phyloP scores from a whole-genome alignment of 805 yeast genomes.

The Starmerella asiatica region DNA sequence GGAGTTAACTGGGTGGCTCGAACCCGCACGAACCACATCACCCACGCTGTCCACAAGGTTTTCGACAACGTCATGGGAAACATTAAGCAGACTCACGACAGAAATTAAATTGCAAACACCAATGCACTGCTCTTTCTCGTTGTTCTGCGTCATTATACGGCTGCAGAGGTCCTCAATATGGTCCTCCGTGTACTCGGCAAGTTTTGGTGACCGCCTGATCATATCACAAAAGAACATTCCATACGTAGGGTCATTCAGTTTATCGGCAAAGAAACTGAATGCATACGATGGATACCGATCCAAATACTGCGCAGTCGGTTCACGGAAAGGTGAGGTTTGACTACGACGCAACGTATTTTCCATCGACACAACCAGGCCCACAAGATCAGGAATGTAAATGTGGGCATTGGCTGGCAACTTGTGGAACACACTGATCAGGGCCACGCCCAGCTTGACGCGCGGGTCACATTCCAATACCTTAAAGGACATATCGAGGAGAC shows the following conservation, averaged over 20 bases:
- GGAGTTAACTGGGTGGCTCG: slow-evolving; percentile 38
- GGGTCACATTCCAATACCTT: slow-evolving; percentile 69
- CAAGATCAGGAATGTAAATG: slow-evolving; percentile 77
- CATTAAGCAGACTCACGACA: slow-evolving; percentile 3
- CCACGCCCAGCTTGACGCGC: slow-evolving; percentile 75
- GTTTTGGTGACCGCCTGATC: slow-evolving; percentile 37
- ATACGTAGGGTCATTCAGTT: slow-evolving; percentile 47
- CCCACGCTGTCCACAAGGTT: slow-evolving; percentile 30
- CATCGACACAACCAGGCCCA: slow-evolving; percentile 58
- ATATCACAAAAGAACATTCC: slow-evolving; percentile 60
- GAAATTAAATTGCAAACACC: slow-evolving; percentile 62
- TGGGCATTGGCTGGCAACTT: slow-evolving; percentile 83
- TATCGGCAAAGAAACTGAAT: slow-evolving; percentile 51
- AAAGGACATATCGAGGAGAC: slow-evolving; percentile 60
- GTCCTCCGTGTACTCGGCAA: slow-evolving; percentile 43
- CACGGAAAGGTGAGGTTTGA: slow-evolving; percentile 76
- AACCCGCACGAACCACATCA: slow-evolving; percentile 33
- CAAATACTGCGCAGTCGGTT: slow-evolving; percentile 77
- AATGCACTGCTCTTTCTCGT: slow-evolving; percentile 41
- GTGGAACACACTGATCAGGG: slow-evolving; percentile 83
- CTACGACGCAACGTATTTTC: slow-evolving; percentile 77
- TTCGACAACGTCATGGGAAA: slow-evolving; percentile 3
- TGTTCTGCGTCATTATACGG: slow-evolving; percentile 36
- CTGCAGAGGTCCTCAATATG: slow-evolving; percentile 39
- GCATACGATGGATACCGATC: slow-evolving; percentile 71